Percentiles rank a stretch among this genome's conserved stretches.
Conservation (phyloP, 2,329 filamentous ascomycete species). For the Cladosporium sp. region DNA sequence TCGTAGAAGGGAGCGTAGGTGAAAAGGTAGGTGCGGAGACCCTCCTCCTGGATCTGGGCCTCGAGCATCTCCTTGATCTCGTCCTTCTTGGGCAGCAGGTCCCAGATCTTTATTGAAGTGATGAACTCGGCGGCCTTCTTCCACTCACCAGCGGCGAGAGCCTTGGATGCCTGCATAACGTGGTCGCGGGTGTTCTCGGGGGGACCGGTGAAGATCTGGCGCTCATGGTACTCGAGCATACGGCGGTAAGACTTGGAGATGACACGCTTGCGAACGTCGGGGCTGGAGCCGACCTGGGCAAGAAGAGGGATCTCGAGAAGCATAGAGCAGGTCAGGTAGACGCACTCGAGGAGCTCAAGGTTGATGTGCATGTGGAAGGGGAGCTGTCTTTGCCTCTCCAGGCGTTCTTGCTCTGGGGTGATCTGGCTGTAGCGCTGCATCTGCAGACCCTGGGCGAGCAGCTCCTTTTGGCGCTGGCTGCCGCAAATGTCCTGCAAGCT, state of each 20-base stretch:
- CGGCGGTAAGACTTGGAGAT: conserved; percentile 99
- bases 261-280: conserved; percentile 92
- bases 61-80: conserved; percentile 97
- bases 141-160: conserved; percentile 94
- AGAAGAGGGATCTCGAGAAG: conserved; percentile 95
- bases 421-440: conserved; percentile 96
- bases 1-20: conserved; percentile 99
- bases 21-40: conserved; percentile 96
- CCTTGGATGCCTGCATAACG: conserved; percentile 98
- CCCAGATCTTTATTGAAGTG: conserved; percentile 99
- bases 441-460: conserved; percentile 95
- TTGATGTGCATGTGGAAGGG: conserved; percentile 99
- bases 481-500: conserved; percentile 97
- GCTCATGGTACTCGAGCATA: conserved; percentile 98
- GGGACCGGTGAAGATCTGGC: conserved; percentile 96
- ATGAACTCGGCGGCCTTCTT: conserved; percentile 93
- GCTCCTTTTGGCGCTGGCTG: conserved; percentile 94
- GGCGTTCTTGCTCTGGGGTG: conserved; percentile 92
- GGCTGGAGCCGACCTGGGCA: conserved; percentile 92
- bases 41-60: conserved; percentile 97
- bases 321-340: conserved; percentile 99
- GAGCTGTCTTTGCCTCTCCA: conserved; percentile 94
- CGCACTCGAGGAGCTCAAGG: conserved; percentile 93
- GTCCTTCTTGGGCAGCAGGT: conserved; percentile 86
- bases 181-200: conserved; percentile 98